phyloP scores from a whole-genome alignment of 257 asterid genomes.

The Datura wrightii region DNA sequence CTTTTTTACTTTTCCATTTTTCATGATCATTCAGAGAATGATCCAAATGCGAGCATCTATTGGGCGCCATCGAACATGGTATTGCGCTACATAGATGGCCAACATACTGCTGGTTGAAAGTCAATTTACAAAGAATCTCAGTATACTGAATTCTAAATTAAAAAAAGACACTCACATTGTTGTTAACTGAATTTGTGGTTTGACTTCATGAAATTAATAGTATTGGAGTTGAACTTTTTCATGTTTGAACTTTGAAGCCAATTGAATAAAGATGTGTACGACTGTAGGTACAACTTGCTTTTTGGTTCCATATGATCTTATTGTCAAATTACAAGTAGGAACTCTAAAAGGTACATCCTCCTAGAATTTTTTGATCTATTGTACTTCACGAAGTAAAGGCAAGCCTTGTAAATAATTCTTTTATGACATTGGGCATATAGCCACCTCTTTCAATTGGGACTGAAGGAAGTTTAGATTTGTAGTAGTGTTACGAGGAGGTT shows the following conservation, averaged over 20 bases:
- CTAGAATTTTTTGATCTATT: conserved; percentile 6
- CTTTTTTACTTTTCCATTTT: conserved; percentile 5
- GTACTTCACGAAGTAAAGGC: background rate
- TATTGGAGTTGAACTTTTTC: background rate
- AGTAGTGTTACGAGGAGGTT: background rate
- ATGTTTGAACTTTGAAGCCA: background rate
- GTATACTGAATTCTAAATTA: background rate
- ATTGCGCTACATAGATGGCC: background rate
- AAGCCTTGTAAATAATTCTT: background rate
- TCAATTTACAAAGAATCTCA: background rate
- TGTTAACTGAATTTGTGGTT: conserved; percentile 23
- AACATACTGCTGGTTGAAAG: conserved; percentile 15
- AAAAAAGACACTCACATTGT: background rate
- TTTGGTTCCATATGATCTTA: conserved; percentile 8
- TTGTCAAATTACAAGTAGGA: background rate
- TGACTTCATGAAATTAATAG: background rate
- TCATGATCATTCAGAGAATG: background rate
- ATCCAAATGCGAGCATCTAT: background rate
- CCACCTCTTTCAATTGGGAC: background rate
- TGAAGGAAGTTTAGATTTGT: conserved; percentile 2
- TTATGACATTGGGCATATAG: conserved; percentile 17
- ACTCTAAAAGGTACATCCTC: background rate
- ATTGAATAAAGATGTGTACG: background rate
- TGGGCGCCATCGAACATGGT: conserved; percentile 17
- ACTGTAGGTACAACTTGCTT: background rate